These are phyloP conservation scores for Thermothielavioides terrestris DNA, from an alignment of 495 filamentous ascomycete species.

Conservation along the genomic window DNA sequence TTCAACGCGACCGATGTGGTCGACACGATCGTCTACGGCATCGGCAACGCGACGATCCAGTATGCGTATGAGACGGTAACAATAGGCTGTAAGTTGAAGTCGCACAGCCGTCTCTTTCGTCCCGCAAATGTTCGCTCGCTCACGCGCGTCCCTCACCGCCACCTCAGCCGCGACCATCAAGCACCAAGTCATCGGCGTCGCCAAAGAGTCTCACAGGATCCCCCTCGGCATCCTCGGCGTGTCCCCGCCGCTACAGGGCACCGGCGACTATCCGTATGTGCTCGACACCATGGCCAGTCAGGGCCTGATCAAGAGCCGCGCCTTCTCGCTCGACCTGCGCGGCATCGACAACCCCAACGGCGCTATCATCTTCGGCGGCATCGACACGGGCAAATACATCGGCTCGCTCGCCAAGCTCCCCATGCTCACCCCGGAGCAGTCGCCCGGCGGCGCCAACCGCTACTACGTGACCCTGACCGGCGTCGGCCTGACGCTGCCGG, in stretches of 20 bases:
- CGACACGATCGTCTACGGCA: slow-evolving; percentile 31
- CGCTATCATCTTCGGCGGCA: slow-evolving; percentile 69
- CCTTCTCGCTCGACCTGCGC: slow-evolving; percentile 64
- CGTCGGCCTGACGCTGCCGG: slow-evolving; percentile 19
- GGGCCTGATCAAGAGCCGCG: slow-evolving; percentile 56
- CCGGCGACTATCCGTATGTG: slow-evolving; percentile 55
- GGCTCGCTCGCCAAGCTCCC: slow-evolving; percentile 46
- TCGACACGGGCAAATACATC: slow-evolving; percentile 60
- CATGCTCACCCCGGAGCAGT: slow-evolving; percentile 31
- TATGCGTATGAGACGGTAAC: slow-evolving; percentile 35
- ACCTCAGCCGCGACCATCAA: slow-evolving; percentile 27
- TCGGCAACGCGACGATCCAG: slow-evolving; percentile 30
- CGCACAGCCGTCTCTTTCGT: no score
- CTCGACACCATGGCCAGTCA: slow-evolving; percentile 54
- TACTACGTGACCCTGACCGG: slow-evolving; percentile 24
- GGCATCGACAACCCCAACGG: slow-evolving; percentile 43
- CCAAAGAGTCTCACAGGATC: slow-evolving; percentile 28
- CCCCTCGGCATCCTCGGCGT: slow-evolving; percentile 68
- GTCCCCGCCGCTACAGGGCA: slow-evolving; percentile 40
- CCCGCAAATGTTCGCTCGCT: neutral
- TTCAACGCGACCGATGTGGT: slow-evolving; percentile 14
- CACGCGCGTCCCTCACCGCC: neutral
- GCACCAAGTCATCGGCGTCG: slow-evolving; percentile 36
- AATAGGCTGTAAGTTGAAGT: slow-evolving; percentile 25
- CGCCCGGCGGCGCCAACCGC: slow-evolving; percentile 22